Evolutionary conservation across 306 rosid genomes (phyloP).

Genomic region (Crotalaria pallida): DNA sequence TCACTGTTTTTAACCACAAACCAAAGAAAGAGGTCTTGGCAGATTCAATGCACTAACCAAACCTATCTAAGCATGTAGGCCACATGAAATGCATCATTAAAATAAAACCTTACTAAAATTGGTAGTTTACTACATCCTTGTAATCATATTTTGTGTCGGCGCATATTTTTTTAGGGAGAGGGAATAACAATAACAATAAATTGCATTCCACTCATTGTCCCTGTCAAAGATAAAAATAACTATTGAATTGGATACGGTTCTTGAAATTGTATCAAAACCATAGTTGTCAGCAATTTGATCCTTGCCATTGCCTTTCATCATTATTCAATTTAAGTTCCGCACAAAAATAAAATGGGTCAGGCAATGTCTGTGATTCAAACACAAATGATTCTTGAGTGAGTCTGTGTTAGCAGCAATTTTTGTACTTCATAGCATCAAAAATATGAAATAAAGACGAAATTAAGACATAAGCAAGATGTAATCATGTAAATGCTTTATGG

Average conservation of each 20-base stretch:
- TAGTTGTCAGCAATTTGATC: not conserved
- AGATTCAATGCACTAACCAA: slow-evolving; percentile 2
- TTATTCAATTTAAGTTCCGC: not conserved
- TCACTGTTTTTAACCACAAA: not conserved
- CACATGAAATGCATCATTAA: not conserved
- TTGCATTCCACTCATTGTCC: not conserved
- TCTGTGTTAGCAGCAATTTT: not conserved
- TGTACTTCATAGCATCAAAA: not conserved
- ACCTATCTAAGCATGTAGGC: not conserved
- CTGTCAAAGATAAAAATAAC: not conserved
- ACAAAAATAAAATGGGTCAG: not conserved
- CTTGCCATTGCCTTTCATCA: not conserved
- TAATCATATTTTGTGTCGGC: not conserved
- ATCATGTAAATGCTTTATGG: not conserved
- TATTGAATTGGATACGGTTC: not conserved
- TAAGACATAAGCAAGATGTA: not conserved
- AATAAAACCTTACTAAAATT: not conserved
- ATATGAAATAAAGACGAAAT: not conserved
- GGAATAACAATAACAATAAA: not conserved
- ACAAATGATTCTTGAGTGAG: not conserved
- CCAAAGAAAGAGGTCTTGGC: not conserved
- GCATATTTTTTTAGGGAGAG: not conserved
- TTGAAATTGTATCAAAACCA: not conserved
- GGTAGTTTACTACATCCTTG: slow-evolving; percentile 6
- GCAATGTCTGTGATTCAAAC: not conserved